Evolutionary conservation across 441 rosid genomes (phyloP).

Genomic region (Erysimum pusillum): DNA sequence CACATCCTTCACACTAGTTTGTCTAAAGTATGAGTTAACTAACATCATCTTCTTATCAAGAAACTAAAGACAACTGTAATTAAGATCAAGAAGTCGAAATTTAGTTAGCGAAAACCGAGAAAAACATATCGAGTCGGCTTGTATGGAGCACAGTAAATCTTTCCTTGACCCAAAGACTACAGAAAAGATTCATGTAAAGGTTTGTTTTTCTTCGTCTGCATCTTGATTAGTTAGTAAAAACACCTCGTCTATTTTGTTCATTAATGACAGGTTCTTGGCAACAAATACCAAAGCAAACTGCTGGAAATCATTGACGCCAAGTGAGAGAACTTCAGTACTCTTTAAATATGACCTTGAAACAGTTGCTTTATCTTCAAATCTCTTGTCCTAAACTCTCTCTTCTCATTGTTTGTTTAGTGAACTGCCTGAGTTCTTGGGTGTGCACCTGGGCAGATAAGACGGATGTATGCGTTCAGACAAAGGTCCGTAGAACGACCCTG

Average conservation of each 20-base stretch:
- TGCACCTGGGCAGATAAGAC: slow-evolving; percentile 87
- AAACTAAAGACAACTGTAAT: too few relatives aligned
- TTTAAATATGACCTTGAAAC: slow-evolving; percentile 24
- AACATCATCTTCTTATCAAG: too few relatives aligned
- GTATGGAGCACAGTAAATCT: slow-evolving; percentile 89
- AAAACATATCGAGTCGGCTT: slow-evolving; percentile 16
- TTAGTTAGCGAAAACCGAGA: too few relatives aligned
- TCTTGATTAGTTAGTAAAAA: not conserved
- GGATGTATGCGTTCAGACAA: slow-evolving; percentile 96
- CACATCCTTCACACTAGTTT: too few relatives aligned
- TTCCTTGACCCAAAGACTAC: slow-evolving; percentile 98
- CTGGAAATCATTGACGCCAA: slow-evolving; percentile 90
- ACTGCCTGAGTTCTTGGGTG: slow-evolving; percentile 94
- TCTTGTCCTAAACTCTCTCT: not conserved
- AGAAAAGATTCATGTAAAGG: slow-evolving; percentile 77
- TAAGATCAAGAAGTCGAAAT: too few relatives aligned
- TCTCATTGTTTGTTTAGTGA: slow-evolving; percentile 58
- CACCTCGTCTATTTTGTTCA: not conserved
- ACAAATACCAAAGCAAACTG: slow-evolving; percentile 89
- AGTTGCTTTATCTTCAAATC: slow-evolving; percentile 14
- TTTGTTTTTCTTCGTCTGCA: not conserved
- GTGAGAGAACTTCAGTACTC: slow-evolving; percentile 52
- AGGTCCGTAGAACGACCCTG: slow-evolving; percentile 93
- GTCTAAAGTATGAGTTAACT: too few relatives aligned
- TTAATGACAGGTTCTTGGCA: slow-evolving; percentile 70